Base-by-base conservation (phyloP, 371 early-diverging fungal species). In the Haplosporangium sp. region DNA sequence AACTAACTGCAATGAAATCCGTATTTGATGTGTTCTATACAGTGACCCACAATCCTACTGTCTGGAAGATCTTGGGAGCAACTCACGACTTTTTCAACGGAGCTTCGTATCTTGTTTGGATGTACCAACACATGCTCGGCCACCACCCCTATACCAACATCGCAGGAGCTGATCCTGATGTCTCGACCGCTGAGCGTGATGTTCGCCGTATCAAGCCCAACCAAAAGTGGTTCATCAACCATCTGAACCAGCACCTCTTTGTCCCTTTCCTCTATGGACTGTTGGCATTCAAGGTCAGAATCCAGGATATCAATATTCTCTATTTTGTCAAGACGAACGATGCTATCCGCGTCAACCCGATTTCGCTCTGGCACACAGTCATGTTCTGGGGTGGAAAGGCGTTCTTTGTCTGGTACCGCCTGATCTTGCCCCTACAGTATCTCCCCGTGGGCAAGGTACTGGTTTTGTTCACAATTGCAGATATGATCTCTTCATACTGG, bases 121-220 rank as follows among this genome's bases (percentile, higher is more conserved):
- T 81, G 65, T 88, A 89, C 65, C 88, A 89, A 69, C 89, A 89
- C 71, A 82, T 83, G 81, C 67, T 88, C 16, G 88, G 89, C 1
- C 89, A 89, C 60, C 89, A 89, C 65, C 84, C 86, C 18, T 89
- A 87, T 62, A 88, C 88, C 59, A 89, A 89, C 63, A 85, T 89
- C 55, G 82, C 83, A 47, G 83, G 82, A 53, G 86, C 85, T 7
- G 88, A 89, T 61, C 88, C 89, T 0, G 89, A 89, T 71, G 80
- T 89, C 37, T 64, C 74, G 21, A 84, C 86, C 10, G 21, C 67
- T 14, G 86, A 85, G 46, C 84, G 74, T 13, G 89, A 89, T 72
- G 76, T 89, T 20, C 86, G 89, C 55, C 83, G 89, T 5, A 85
- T 89, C 68, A 83, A 83, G 64, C 75, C 79, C 55, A 59, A 59